Percentiles rank a stretch among this genome's conserved stretches.
Conservation (phyloP, 495 filamentous ascomycete genomes). For the Beverwykella pulmonaria region DNA sequence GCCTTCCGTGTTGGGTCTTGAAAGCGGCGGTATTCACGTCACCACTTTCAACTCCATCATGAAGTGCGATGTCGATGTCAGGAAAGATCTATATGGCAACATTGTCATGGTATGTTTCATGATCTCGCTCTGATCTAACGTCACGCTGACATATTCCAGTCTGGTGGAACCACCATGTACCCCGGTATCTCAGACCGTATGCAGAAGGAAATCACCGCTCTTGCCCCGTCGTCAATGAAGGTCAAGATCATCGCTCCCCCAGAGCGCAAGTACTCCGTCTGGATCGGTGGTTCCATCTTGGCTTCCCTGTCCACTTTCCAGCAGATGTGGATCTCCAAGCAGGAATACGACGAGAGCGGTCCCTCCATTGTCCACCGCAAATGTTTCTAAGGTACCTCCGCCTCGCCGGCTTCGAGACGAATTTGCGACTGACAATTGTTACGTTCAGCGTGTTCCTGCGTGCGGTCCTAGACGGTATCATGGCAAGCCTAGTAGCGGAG, state of each 20-base stretch:
- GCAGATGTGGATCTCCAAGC: conserved; percentile 99
- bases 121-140: not conserved
- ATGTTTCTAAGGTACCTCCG: conserved; percentile 85
- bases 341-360: conserved; percentile 99
- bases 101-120: conserved; percentile 88
- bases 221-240: conserved; percentile 94
- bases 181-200: conserved; percentile 99
- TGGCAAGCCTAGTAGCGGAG: conserved; percentile 37
- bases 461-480: conserved; percentile 30
- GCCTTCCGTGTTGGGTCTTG: conserved; percentile 95
- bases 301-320: conserved; percentile 99
- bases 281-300: conserved; percentile 99
- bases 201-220: conserved; percentile 99
- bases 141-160: conserved; percentile 55
- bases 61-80: conserved; percentile 99
- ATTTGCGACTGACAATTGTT: conserved; percentile 13
- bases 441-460: conserved; percentile 31
- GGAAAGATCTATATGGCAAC: conserved; percentile 99
- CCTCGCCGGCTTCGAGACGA: conserved; percentile 12
- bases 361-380: conserved; percentile 99
- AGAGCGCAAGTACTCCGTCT: conserved; percentile 88
- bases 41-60: conserved; percentile 99
- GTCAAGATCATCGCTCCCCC: conserved; percentile 79
- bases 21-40: conserved; percentile 98
- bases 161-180: conserved; percentile 99